phyloP scores from a whole-genome alignment of 2,329 filamentous ascomycete genomes.

The Madurella fahalii region DNA sequence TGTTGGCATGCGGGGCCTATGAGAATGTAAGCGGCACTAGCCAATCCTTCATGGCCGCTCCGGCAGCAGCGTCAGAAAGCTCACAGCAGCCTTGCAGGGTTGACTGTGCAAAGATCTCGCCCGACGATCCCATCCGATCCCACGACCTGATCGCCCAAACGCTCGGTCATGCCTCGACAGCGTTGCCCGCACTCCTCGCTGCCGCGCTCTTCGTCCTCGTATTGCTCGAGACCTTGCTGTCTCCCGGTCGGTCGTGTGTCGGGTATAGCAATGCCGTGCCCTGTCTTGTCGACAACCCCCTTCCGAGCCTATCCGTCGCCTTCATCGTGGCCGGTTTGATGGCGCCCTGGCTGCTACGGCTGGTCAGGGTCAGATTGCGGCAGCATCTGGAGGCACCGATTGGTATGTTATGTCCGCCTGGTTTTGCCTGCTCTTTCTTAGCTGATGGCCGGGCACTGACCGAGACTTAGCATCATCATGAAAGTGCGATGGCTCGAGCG shows the following conservation, averaged over 20 bases:
- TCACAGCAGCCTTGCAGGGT: not conserved
- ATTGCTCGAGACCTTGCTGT: not conserved
- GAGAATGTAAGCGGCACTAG: not conserved
- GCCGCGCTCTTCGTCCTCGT: not conserved
- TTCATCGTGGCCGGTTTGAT: conserved; percentile 11
- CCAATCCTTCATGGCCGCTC: not conserved
- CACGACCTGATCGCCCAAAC: not conserved
- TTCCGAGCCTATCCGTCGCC: conserved; percentile 3
- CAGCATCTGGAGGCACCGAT: not conserved
- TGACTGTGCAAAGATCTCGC: not conserved
- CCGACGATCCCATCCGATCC: not conserved
- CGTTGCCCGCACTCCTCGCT: not conserved
- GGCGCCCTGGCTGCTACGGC: conserved; percentile 10
- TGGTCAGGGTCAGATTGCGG: conserved; percentile 1
- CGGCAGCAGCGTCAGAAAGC: not conserved
- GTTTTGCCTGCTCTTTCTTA: too few species aligned
- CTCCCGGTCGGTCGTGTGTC: not conserved
- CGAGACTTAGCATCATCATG: too few species aligned
- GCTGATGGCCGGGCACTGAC: too few species aligned
- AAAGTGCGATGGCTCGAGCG: too few species aligned
- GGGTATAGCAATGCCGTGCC: not conserved
- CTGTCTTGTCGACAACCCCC: not conserved
- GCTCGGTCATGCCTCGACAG: not conserved
- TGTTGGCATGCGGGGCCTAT: not conserved
- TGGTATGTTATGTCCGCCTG: not conserved